Percentiles rank a stretch among this genome's conserved stretches.
Conservation (phyloP, 768 basidiomycete genomes). For the Fomitopsis pulvina region DNA sequence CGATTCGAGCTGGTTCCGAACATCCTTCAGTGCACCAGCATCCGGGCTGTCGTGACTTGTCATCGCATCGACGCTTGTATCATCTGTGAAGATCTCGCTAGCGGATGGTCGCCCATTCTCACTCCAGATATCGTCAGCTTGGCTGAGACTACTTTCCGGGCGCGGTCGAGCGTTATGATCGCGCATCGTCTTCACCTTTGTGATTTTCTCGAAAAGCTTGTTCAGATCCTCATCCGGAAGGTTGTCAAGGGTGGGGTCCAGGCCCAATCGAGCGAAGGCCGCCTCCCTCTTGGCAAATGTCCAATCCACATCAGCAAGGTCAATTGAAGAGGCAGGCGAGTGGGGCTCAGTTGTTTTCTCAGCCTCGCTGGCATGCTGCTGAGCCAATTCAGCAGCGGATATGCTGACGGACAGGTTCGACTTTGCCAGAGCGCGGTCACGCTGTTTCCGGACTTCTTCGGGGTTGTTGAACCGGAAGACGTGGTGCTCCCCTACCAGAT, state of each 20-base stretch:
- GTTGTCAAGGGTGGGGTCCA: slow-evolving; percentile 86
- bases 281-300: slow-evolving; percentile 95
- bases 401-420: slow-evolving; percentile 62
- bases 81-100: slow-evolving; percentile 78
- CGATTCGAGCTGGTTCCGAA: slow-evolving; percentile 60
- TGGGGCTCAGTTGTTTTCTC: slow-evolving; percentile 62
- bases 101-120: slow-evolving; percentile 76
- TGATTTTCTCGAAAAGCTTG: slow-evolving; percentile 90
- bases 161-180: slow-evolving; percentile 75
- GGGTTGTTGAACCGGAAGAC: slow-evolving; percentile 97
- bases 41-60: slow-evolving; percentile 60
- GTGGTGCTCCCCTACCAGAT: slow-evolving; percentile 76
- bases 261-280: slow-evolving; percentile 76
- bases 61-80: slow-evolving; percentile 74
- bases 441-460: slow-evolving; percentile 87
- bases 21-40: slow-evolving; percentile 58
- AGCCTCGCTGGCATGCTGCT: slow-evolving; percentile 36
- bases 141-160: slow-evolving; percentile 85
- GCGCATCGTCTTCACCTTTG: slow-evolving; percentile 83
- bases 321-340: slow-evolving; percentile 63
- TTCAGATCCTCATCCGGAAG: slow-evolving; percentile 93
- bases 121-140: slow-evolving; percentile 86
- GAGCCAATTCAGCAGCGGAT: slow-evolving; percentile 60
- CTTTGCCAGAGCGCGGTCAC: slow-evolving; percentile 72
- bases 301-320: slow-evolving; percentile 84